Percentiles rank a stretch among this genome's conserved stretches.
These are phyloP conservation scores for Colletotrichum simmondsii DNA, from an alignment of 2,329 filamentous ascomycete genomes.

Conservation along the genomic window DNA sequence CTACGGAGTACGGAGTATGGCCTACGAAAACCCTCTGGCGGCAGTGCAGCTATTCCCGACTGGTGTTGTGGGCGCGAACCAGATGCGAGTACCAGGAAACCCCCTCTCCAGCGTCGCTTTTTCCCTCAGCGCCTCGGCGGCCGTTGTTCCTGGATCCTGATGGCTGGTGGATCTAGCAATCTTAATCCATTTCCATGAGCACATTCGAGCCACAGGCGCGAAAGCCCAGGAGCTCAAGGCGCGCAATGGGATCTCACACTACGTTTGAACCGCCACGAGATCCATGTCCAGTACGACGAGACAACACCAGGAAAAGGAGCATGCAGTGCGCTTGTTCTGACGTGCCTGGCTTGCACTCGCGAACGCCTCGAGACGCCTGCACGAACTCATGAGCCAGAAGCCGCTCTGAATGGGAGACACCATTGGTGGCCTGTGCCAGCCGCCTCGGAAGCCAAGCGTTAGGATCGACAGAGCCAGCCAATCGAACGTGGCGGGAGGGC, in stretches of 20 bases:
- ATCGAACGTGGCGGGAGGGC: slow-evolving; percentile 7
- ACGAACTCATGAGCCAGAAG: slow-evolving; percentile 10
- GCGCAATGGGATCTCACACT: background rate
- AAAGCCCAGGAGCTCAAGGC: slow-evolving; percentile 6
- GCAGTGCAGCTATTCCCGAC: slow-evolving; percentile 7
- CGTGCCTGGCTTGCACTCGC: background rate
- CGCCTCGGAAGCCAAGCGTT: slow-evolving; percentile 22
- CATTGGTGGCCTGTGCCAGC: slow-evolving; percentile 16
- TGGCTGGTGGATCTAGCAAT: slow-evolving; percentile 22
- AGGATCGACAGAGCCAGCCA: slow-evolving; percentile 14
- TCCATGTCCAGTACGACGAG: background rate
- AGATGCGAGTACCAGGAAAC: slow-evolving; percentile 2
- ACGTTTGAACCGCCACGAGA: background rate
- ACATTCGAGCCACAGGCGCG: slow-evolving; percentile 16
- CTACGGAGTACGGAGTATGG: background rate
- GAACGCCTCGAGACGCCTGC: slow-evolving; percentile 1
- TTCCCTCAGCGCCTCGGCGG: slow-evolving; percentile 22
- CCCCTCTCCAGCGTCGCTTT: slow-evolving; percentile 22
- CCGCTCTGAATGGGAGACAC: background rate
- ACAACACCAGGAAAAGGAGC: background rate
- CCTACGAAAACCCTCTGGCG: background rate
- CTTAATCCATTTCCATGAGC: slow-evolving; percentile 13
- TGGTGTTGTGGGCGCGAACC: background rate
- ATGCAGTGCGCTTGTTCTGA: slow-evolving; percentile 12
- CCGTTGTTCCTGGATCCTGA: slow-evolving; percentile 7